Base-by-base conservation (phyloP, 1,139 yeast species). In the Pichia sp. region DNA sequence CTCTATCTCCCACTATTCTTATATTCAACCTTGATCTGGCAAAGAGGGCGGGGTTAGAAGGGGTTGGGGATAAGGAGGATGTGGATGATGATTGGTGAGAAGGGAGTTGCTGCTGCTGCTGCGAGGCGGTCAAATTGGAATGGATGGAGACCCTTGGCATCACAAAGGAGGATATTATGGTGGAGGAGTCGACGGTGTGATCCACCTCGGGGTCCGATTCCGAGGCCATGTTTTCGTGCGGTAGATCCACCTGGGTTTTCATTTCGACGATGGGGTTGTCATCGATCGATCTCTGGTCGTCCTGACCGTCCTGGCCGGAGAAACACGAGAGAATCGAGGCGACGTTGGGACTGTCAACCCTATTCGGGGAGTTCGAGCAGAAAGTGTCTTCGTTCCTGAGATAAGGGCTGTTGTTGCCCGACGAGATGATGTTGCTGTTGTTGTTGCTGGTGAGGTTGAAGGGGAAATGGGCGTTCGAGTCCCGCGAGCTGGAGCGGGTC, bases 91-190 rank as follows among this genome's bases (percentile, higher is more conserved):
- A 41, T 17, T 17, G 44, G 20, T 16, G 20, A 41, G 44, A 41
- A 41, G 44, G 20, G 5, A 20, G 4, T 12, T 16, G 44, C 14
- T 41, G 44, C 14, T 41, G 41, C n/a, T 36, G 27, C 40, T 48
- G 46, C 9, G 24, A 14, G 1, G 47, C 29, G 16, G 34, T 48
- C 27, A 58, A 46, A 33, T 36, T 48, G 17, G 53, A 46, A n/a
- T 51, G 14, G 10, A 46, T 45, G 34, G 58, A 53, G 9, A 70
- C 69, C 41, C 64, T 60, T 1, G 73, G 73, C 73, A 70, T 70
- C 14, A 69, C 67, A 58, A 70, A 69, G 0, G 71, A 67, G 1
- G 72, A 70, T 16, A 61, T 58, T 7, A 63, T 59, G 6, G 67
- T 62, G 29, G 64, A 64, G 7, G 61, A 63, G 49, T 65, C 65